Base-by-base conservation (phyloP, 2,329 filamentous ascomycete genomes). In the Ilyonectria sp. region DNA sequence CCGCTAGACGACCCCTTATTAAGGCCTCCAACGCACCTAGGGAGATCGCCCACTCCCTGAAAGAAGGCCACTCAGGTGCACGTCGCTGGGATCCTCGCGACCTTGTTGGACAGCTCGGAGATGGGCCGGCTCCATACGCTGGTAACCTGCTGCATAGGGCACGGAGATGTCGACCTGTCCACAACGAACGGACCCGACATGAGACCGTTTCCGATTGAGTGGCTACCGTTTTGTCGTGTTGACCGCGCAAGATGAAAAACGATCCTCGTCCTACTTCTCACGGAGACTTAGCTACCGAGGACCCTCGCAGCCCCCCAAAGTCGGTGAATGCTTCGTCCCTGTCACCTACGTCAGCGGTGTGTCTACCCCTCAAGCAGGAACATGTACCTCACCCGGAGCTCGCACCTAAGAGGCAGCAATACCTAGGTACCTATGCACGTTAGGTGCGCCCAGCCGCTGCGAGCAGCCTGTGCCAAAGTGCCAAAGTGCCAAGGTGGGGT, bases 111-210 rank as follows among this genome's bases (percentile, higher is more conserved):
- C 52, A 49, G 57, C 60, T 63, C 44, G 59, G 62, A 58, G 49
- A 63, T 63, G 62, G 58, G 55, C 44, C 54, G 70, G 67, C 54
- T 67, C 69, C 58, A 67, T 72, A 73, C 13, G 40, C 37, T 40
- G 37, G 59, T 59, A 54, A 54, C 54, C 19, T 59, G 53, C 49
- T 63, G 53, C 54, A 57, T 26, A 33, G 33, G 52, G 53, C 57
- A 31, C 49, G 58, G 58, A 65, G 26, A 62, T 46, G 59, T 62
- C 43, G 33, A 65, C 60, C 55, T 64, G 56, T 56, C 65, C 64
- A 64, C 58, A 58, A 47, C 60, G 54, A 54, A 62, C 50, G 47
- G 53, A 57, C 40, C 33, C 33, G n/a, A 56, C 19, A 68, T 59
- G 56, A 60, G 43, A 44, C 63, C 52, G 44, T 65, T 60, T 61